Evolutionary conservation across 73 alveolate genomes (phyloP).

Genomic region (Symbiodinium natans): DNA sequence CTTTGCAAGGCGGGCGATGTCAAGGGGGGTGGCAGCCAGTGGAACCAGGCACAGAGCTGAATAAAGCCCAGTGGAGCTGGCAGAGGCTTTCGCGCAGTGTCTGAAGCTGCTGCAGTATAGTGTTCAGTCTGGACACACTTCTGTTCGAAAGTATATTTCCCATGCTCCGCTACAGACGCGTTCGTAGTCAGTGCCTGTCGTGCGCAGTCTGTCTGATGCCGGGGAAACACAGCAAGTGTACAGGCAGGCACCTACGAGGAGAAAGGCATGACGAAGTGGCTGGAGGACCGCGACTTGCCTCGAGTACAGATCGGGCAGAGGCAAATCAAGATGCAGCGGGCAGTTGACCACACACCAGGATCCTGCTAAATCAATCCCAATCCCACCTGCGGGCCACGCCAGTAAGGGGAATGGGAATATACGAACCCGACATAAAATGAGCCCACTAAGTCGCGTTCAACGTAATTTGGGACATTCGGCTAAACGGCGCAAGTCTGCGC

Average conservation of each 20-base stretch:
- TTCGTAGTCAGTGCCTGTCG: too few species aligned
- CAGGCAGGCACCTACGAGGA: constrained; percentile 93
- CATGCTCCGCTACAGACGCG: too few species aligned
- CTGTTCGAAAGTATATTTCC: too few species aligned
- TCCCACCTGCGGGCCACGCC: background rate
- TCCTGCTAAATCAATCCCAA: background rate
- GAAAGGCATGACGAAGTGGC: constrained; percentile 92
- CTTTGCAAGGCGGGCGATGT: constrained; percentile 1
- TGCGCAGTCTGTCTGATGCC: too few species aligned
- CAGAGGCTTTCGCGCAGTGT: too few species aligned
- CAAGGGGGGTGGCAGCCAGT: constrained; percentile 47
- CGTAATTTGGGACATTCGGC: too few species aligned
- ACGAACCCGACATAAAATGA: too few species aligned
- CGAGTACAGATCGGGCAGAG: background rate
- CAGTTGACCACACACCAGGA: background rate
- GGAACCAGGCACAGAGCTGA: background rate
- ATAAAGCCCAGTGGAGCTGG: background rate
- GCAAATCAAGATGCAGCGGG: background rate
- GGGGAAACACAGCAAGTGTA: too few species aligned
- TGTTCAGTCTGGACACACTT: too few species aligned
- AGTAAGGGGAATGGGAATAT: too few species aligned
- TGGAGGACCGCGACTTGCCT: constrained; percentile 53
- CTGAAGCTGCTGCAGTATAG: too few species aligned
- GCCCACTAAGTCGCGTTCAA: too few species aligned
- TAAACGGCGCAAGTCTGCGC: background rate